A percentile compares a stretch with the other conserved stretches of the same genome.
These are phyloP conservation scores for Fusarium piperis DNA, from an alignment of 2,329 filamentous ascomycete species.

Conservation along the genomic window DNA sequence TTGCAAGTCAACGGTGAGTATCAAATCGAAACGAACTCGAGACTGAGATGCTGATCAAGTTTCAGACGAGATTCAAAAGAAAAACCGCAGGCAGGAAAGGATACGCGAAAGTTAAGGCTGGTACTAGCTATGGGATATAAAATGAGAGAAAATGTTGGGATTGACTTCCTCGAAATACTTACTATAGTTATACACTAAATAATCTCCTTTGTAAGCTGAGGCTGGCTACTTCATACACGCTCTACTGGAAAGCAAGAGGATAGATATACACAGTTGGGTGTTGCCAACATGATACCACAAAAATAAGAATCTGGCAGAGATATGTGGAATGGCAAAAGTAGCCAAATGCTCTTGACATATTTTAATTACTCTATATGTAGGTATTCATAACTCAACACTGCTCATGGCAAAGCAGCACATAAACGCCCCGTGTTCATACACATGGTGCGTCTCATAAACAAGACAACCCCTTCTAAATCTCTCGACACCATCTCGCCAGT, in stretches of 20 bases:
- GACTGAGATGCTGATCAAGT: neutral
- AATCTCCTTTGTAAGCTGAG: neutral
- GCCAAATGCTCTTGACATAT: neutral
- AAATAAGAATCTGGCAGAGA: neutral
- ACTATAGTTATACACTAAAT: neutral
- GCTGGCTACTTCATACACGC: neutral
- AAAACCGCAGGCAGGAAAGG: neutral
- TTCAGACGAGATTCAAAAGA: neutral
- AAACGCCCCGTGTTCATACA: neutral
- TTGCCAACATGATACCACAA: neutral
- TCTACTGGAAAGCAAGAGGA: neutral
- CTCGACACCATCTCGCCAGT: conserved; percentile 79
- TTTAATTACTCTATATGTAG: neutral
- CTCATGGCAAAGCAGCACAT: neutral
- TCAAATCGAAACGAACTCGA: too few species aligned
- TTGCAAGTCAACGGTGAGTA: conserved; percentile 2
- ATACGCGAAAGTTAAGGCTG: neutral
- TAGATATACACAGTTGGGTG: neutral
- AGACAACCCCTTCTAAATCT: conserved; percentile 60
- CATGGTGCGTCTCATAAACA: neutral
- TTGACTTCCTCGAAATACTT: neutral
- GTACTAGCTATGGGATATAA: neutral
- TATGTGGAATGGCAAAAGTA: neutral
- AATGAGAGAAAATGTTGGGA: neutral
- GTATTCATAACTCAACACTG: neutral